Base-by-base conservation (phyloP, 805 yeast species). In the Tetrapisispora phaffii region DNA sequence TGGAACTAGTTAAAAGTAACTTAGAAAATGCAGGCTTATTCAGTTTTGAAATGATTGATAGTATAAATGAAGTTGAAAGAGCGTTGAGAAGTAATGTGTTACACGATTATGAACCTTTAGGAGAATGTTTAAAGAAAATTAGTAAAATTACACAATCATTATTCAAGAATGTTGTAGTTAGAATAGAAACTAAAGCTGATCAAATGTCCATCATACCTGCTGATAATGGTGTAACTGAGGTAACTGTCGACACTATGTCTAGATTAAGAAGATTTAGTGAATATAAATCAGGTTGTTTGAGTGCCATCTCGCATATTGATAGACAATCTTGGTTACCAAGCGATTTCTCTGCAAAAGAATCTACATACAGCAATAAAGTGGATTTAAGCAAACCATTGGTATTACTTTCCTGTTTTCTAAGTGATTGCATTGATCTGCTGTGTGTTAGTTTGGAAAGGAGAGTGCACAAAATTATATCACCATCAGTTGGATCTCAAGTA, bases 361-460 rank as follows among this genome's bases (percentile, higher is more conserved):
- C 46, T 8, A 57, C 66, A 10, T 56, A 50, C 28, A 48, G 48
- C 16, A 44, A 40, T 5, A 48, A 49, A 15, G 39, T 42, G 19
- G 44, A 34, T 20, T 41, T 45, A 12, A 45, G 31, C 17, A 50
- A 55, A 23, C 71, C 79, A 1, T 65, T 68, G 21, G 74, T 72
- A 45, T 62, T 83, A 50, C 62, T 87, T 29, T 74, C 87, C 1
- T 72, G 83, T 37, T 89, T 75, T 56, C 74, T 78, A 48, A 75
- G 88, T 42, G 97, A 90, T 60, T 72, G 83, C 37, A 73, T 90
- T 36, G 96, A 89, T 60, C 79, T 80, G 38, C 72, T 86, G 22
- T 71, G 81, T 58, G 69, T 80, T 28, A 74, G 74, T 44, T 64
- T 89, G 39, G 94, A 84, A 58, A 68, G 76, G 42, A 73, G 74